Percentiles rank a stretch among this genome's conserved stretches.
These are phyloP conservation scores for Amoebophrya sp. DNA, from an alignment of 169 alveolate species.

Conservation along the genomic window DNA sequence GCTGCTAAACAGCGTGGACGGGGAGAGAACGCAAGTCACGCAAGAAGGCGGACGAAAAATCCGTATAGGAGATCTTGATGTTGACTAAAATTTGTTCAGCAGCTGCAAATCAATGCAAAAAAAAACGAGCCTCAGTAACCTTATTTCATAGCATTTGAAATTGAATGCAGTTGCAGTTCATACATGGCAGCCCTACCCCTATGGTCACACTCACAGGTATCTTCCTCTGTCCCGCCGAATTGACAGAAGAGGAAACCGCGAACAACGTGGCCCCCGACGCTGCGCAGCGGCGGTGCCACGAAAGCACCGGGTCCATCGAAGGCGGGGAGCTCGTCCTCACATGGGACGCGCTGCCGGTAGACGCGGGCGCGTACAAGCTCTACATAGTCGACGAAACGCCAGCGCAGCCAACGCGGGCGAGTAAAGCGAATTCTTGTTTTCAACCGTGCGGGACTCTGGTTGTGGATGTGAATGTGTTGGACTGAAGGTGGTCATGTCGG, in stretches of 20 bases:
- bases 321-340: background rate
- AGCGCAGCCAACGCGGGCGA: background rate
- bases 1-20: background rate
- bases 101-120: no score
- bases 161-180: no score
- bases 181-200: no score
- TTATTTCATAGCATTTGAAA: no score
- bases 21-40: background rate
- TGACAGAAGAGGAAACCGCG: background rate
- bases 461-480: no score
- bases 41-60: background rate
- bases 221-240: background rate
- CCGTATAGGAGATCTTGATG: background rate
- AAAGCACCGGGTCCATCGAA: background rate
- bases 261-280: background rate
- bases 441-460: no score
- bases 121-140: no score
- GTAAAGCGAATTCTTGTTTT: no score
- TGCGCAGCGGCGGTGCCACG: background rate
- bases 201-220: background rate
- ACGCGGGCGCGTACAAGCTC: background rate
- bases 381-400: background rate
- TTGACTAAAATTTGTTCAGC: no score
- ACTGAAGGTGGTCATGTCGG: no score
- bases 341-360: background rate